Evolutionary conservation across 306 rosid species (phyloP), one percentile per base, ranked within the genome.

Genomic region (Rosa persica): DNA sequence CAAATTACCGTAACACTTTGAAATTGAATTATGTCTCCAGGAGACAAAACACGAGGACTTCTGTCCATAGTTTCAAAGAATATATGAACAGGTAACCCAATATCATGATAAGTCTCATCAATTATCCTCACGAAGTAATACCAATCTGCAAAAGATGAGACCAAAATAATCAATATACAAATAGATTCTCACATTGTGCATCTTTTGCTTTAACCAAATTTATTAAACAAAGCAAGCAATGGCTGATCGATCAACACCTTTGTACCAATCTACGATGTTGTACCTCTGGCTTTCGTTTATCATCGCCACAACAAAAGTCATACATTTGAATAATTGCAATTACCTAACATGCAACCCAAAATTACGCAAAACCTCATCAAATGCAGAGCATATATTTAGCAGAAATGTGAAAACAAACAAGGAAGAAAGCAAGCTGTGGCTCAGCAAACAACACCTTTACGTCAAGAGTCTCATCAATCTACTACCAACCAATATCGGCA

Each of bases 11-110:
- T 4, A 25, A 90, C 92, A 71, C 22, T 58, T 34, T 72, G 72
- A 22, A 94, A 84, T 68, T 69, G 86, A 80, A 92, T 83, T 75
- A 94, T 64, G 71, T 90, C 98, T 62, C 98, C 98, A 16, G 76
- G 30, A 8, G 88, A 74, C 19, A 78, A 80, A 81, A 88, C 77
- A 61, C 3, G 81, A n/a, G 97, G 98, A 78, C 87, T 91, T 30
- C n/a, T 55, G 34, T 79, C 81, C n/a, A 83, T 36, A 85, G 6
- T 58, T 74, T 78, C 81, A 47, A 84, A 74, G 78, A 94, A 92
- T 54, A 94, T 1, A 65, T 86, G 86, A 19, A 89, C 88, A 0
- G 89, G 6, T 73, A 89, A 76, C 43, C 87, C 91, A 0, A 61
- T 64, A 43, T 82, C 16, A 19, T 73, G 30, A 77, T 78, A 61